Base-by-base conservation (phyloP, 306 rosid genomes). In the Elaeagnus macrophylla region DNA sequence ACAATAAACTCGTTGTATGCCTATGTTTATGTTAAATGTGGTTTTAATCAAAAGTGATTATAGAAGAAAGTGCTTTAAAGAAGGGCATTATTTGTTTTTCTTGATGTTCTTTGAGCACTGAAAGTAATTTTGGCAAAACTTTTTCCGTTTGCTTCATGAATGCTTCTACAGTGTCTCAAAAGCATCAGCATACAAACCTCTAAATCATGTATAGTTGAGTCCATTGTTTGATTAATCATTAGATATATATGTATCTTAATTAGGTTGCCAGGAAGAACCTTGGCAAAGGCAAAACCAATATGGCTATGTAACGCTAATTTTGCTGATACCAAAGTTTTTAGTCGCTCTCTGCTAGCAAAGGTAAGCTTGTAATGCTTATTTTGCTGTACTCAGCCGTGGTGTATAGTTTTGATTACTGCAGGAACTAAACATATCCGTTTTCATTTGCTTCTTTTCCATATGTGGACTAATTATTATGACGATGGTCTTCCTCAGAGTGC, bases 191-290 rank as follows among this genome's bases (percentile, higher is more conserved):
- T n/a, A n/a, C n/a, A n/a, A n/a, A n/a, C n/a, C n/a, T n/a, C n/a
- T n/a, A n/a, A n/a, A n/a, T n/a, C n/a, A n/a, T n/a, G n/a, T n/a
- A n/a, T n/a, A n/a, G n/a, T n/a, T n/a, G n/a, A n/a, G n/a, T n/a
- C n/a, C n/a, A n/a, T 25, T 25, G 32, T 25, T 25, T 25, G 32
- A 25, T 1, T 25, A 25, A 25, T 25, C 32, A 25, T 25, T 25
- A 25, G 32, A 25, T 5, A 25, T 25, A 25, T 25, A 25, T 25
- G 32, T 25, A 25, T 25, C 32, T 25, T 20, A 61, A 16, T 10
- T 62, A 84, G 96, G 55, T 67, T 88, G 72, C 96, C 96, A 8
- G 96, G 96, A 66, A 79, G 86, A 78, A 56, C 83, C 37, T 72
- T 79, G 18, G 86, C 72, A 1, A 80, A 59, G 35, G 88, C 58